Conservation (phyloP, 2,329 filamentous ascomycete species). For the Aureobasidium sp. region DNA sequence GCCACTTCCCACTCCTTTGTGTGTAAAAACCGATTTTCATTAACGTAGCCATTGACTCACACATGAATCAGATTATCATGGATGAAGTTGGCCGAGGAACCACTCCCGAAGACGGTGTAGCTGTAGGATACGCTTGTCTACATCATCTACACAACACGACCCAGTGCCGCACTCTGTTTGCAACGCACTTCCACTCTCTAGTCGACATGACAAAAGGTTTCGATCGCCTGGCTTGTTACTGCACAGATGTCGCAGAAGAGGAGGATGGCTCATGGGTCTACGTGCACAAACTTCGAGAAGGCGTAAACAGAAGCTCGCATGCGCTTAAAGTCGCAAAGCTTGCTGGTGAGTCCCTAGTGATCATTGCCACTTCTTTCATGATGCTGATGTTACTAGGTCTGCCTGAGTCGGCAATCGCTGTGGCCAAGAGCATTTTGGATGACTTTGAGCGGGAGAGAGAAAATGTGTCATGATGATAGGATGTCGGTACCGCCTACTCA, state of each 20-base stretch:
- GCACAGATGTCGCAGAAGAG: slow-evolving; percentile 81
- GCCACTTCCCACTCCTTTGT: slow-evolving; percentile 79
- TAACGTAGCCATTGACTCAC: background rate
- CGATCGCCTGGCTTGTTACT: slow-evolving; percentile 64
- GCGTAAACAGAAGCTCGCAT: slow-evolving; percentile 81
- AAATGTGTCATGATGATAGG: background rate
- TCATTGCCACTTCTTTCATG: slow-evolving; percentile 11
- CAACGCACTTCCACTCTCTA: slow-evolving; percentile 86
- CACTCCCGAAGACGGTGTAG: slow-evolving; percentile 83
- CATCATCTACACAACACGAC: slow-evolving; percentile 76
- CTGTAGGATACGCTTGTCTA: slow-evolving; percentile 82
- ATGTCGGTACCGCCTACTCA: background rate
- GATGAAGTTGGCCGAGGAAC: slow-evolving; percentile 95
- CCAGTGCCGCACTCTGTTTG: slow-evolving; percentile 75
- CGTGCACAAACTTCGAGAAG: slow-evolving; percentile 71
- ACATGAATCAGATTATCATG: slow-evolving; percentile 58
- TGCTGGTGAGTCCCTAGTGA: slow-evolving; percentile 50
- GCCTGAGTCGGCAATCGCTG: slow-evolving; percentile 62
- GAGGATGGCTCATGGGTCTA: slow-evolving; percentile 65
- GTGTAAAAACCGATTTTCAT: background rate
- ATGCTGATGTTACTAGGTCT: slow-evolving; percentile 40
- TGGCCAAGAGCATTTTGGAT: slow-evolving; percentile 56
- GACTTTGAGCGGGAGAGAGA: slow-evolving; percentile 19
- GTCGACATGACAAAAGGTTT: slow-evolving; percentile 65
- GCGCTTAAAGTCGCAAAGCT: slow-evolving; percentile 89